Conservation (phyloP, 768 basidiomycete species). For the Amanita molliuscula region DNA sequence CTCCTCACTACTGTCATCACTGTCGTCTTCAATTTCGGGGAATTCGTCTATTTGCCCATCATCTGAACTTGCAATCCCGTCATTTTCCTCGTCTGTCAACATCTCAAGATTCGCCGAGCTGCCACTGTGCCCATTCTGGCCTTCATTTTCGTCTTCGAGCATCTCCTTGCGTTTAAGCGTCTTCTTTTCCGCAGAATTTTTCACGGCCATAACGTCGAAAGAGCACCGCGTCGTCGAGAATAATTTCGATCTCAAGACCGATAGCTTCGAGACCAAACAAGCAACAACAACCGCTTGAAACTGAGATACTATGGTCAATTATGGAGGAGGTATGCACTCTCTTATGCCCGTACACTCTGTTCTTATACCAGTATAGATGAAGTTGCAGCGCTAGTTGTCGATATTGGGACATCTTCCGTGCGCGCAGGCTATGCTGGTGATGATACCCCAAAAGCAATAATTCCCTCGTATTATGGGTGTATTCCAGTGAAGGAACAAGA, state of each 20-base stretch:
- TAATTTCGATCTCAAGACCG: conserved; percentile 10
- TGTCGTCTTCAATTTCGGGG: conserved; percentile 52
- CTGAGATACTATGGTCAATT: conserved; percentile 59
- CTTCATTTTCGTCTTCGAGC: conserved; percentile 13
- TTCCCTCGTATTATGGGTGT: conserved; percentile 86
- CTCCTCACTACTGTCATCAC: conserved; percentile 41
- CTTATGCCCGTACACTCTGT: not conserved
- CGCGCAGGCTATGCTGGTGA: conserved; percentile 97
- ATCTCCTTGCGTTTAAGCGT: not conserved
- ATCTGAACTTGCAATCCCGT: conserved; percentile 35
- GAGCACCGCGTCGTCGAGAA: not conserved
- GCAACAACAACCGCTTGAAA: conserved; percentile 13
- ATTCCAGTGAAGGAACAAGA: conserved; percentile 39
- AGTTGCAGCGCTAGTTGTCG: conserved; percentile 93
- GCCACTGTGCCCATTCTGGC: conserved; percentile 20
- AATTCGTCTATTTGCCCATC: conserved; percentile 63
- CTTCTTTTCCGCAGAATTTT: conserved; percentile 18
- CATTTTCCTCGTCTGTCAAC: conserved; percentile 62
- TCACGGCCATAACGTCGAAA: conserved; percentile 19
- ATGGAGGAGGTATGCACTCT: conserved; percentile 64
- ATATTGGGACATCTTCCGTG: conserved; percentile 84
- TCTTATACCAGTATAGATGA: conserved; percentile 52
- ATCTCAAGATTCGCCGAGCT: conserved; percentile 43
- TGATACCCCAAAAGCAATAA: conserved; percentile 86
- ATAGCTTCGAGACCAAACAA: conserved; percentile 17